phyloP scores from a whole-genome alignment of 371 early-diverging fungal species.

The Zychaea mexicana region DNA sequence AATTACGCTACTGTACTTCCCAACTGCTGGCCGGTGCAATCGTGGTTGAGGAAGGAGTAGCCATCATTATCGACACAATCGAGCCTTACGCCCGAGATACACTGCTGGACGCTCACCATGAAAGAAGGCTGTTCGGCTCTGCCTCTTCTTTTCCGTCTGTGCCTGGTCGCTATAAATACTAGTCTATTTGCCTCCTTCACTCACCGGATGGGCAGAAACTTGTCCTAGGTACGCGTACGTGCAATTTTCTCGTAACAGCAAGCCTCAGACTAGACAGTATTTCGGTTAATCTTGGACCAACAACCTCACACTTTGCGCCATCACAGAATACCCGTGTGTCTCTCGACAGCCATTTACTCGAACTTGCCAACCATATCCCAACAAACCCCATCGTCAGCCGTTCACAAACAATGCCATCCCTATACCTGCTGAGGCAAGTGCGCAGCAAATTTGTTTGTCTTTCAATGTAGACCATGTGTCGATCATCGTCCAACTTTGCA shows the following conservation, averaged over 20 bases:
- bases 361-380: no score
- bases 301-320: no score
- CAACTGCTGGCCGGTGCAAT: conserved; percentile 1
- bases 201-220: background rate
- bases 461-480: no score
- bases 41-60: background rate
- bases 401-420: no score
- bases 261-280: no score
- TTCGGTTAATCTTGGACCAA: no score
- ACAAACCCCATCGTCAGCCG: no score
- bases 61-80: conserved; percentile 7
- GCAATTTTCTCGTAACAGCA: background rate
- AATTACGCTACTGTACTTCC: background rate
- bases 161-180: background rate
- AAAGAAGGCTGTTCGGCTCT: background rate
- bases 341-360: no score
- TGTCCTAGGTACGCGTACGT: background rate
- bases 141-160: background rate
- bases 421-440: no score
- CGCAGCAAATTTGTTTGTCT: no score
- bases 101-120: conserved; percentile 7
- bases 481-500: no score
- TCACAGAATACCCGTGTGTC: no score
- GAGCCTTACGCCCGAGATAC: conserved; percentile 6
- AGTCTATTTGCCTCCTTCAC: background rate